phyloP scores from a whole-genome alignment of 805 yeast genomes.

The Nakazawaea laoshanensis region DNA sequence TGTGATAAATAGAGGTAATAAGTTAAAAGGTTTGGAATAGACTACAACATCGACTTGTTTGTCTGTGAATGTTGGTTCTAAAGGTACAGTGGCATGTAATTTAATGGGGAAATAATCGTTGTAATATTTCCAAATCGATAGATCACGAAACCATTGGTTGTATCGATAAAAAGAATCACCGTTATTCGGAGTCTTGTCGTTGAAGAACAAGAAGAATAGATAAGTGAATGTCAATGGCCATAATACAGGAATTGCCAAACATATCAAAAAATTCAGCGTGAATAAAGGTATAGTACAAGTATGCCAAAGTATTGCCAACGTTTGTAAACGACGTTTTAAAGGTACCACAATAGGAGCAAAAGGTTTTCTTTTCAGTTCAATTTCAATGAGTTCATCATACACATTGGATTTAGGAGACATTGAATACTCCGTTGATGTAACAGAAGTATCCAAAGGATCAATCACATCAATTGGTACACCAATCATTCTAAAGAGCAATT shows the following conservation, averaged over 20 bases:
- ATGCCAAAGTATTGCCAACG: slow-evolving; percentile 66
- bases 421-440: slow-evolving; percentile 5
- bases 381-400: too few species aligned
- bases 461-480: too few species aligned
- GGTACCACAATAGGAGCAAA: slow-evolving; percentile 55
- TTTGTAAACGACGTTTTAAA: slow-evolving; percentile 49
- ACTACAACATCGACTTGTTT: slow-evolving; percentile 13
- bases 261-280: slow-evolving; percentile 42
- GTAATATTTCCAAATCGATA: slow-evolving; percentile 61
- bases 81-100: slow-evolving; percentile 56
- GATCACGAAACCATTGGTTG: slow-evolving; percentile 47
- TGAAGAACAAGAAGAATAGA: slow-evolving; percentile 42
- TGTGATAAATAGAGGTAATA: slow-evolving; percentile 7
- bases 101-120: slow-evolving; percentile 74
- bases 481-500: too few species aligned
- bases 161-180: slow-evolving; percentile 59
- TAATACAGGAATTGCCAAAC: slow-evolving; percentile 47
- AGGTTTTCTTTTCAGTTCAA: slow-evolving; percentile 20
- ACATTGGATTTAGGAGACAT: slow-evolving; percentile 5
- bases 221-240: slow-evolving; percentile 71
- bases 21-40: slow-evolving; percentile 11
- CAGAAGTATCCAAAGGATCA: slow-evolving; percentile 7
- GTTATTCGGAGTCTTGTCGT: slow-evolving; percentile 64
- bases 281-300: slow-evolving; percentile 59
- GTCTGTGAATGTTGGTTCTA: slow-evolving; percentile 64